A percentile compares a stretch with the other conserved stretches of the same genome.
Evolutionary conservation across 176 grass and related monocot genomes (phyloP).

Genomic region (Oryza rufipogon): DNA sequence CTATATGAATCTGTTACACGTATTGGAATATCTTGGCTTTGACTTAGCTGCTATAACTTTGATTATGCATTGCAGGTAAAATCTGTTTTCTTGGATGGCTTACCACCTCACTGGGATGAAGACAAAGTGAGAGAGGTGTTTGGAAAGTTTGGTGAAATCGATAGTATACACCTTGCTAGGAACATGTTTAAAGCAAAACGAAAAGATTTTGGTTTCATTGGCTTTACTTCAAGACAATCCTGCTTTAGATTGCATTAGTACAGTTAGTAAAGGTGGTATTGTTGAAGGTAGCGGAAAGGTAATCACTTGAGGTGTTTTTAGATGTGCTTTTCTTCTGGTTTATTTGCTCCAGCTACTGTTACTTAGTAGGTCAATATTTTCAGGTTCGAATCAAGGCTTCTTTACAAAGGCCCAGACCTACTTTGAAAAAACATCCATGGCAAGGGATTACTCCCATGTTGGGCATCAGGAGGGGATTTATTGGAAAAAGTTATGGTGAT

Average conservation of each 20-base stretch:
- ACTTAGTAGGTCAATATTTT: conserved; percentile 15
- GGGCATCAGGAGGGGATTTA: conserved; percentile 55
- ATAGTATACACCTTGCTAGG: conserved; percentile 65
- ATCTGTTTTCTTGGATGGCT: conserved; percentile 71
- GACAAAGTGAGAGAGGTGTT: conserved; percentile 56
- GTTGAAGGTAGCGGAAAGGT: conserved; percentile 55
- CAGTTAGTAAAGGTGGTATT: conserved; percentile 59
- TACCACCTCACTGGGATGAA: conserved; percentile 72
- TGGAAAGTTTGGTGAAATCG: conserved; percentile 71
- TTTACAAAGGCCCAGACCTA: conserved; percentile 58
- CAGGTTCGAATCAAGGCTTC: conserved; percentile 55
- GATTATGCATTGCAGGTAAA: conserved; percentile 54
- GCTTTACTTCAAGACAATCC: conserved; percentile 62
- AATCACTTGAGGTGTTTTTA: conserved; percentile 20
- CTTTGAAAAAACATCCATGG: conserved; percentile 53
- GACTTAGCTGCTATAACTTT: conserved; percentile 11
- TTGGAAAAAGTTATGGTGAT: conserved; percentile 48
- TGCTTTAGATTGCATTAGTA: conserved; percentile 65
- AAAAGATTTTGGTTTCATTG: conserved; percentile 72
- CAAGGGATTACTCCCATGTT: conserved; percentile 44
- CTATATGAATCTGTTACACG: conserved; percentile 17
- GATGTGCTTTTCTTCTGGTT: not conserved
- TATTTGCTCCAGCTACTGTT: conserved; percentile 32
- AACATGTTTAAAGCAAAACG: conserved; percentile 64
- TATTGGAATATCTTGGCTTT: conserved; percentile 24